Evolutionary conservation across 495 filamentous ascomycete species (phyloP), one percentile per base, ranked within the genome.

Genomic region (Zalerion maritima): DNA sequence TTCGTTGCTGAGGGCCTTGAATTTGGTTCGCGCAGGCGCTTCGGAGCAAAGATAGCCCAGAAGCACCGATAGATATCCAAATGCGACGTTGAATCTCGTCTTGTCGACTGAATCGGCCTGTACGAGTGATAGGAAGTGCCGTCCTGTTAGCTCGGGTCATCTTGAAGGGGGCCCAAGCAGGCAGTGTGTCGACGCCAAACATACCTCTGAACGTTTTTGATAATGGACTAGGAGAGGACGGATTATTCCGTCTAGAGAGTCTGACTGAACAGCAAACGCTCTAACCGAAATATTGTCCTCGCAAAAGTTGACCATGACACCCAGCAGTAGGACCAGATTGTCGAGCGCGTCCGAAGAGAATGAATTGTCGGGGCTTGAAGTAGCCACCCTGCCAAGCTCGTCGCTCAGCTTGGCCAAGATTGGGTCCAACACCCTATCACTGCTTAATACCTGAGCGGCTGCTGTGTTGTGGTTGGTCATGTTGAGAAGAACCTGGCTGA

Each of bases 61-160:
- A 3, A 94, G 60, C 3, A 96, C 73, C 1, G 87, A 73, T 23
- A 99, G 62, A 43, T 93, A 99, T 16, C 91, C 91, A 34, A 86
- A 74, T 2, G 81, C 79, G 17, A 99, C 84, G 47, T 87, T 93
- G 29, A 74, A 68, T 29, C 78, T 75, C n/a, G 76, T 74, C 41
- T 83, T 81, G 47, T 83, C 66, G 43, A 86, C 68, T 0, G 84
- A 89, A 48, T 81, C 73, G 32, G 81, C 85, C 82, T 94, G 37
- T 12, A 12, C 14, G 19, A 31, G n/a, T n/a, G n/a, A n/a, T n/a
- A n/a, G n/a, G n/a, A n/a, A n/a, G n/a, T n/a, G n/a, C n/a, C 21
- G 11, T 15, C 26, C n/a, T 18, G 21, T 27, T 21, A 13, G 24
- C 14, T 20, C 21, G n/a, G n/a, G n/a, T n/a, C n/a, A n/a, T n/a